These are phyloP conservation scores for Myriosclerotinia curreyana DNA, from an alignment of 2,329 filamentous ascomycete genomes.

Conservation along the genomic window DNA sequence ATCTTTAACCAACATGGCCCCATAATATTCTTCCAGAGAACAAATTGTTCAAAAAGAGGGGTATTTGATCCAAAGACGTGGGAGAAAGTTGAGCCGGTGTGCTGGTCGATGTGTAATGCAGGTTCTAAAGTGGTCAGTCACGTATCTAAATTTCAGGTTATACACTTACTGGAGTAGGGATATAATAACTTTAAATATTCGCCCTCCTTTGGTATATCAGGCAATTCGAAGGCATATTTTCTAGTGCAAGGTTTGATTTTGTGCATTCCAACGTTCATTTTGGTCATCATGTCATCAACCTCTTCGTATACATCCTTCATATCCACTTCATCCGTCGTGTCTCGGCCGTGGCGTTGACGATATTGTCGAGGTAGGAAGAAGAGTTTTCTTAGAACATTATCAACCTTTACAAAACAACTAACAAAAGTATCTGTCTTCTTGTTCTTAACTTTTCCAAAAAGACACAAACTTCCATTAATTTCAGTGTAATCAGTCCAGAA, in stretches of 20 bases:
- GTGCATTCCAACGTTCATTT: conserved; percentile 79
- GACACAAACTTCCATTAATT: conserved; percentile 82
- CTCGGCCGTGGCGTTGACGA: conserved; percentile 59
- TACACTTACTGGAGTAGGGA: conserved; percentile 70
- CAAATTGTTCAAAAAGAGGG: conserved; percentile 93
- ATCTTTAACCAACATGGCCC: conserved; percentile 97
- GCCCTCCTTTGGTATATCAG: conserved; percentile 79
- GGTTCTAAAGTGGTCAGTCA: conserved; percentile 50
- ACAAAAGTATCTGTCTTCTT: conserved; percentile 75
- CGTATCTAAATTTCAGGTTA: background rate
- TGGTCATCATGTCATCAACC: conserved; percentile 84
- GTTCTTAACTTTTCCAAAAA: conserved; percentile 95
- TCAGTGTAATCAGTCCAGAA: conserved; percentile 98
- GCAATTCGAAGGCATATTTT: conserved; percentile 94
- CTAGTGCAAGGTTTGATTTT: conserved; percentile 88
- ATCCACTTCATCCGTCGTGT: conserved; percentile 73
- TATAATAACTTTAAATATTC: conserved; percentile 97
- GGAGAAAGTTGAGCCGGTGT: conserved; percentile 84
- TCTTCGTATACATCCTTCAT: conserved; percentile 91
- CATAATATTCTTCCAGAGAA: conserved; percentile 98
- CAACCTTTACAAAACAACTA: conserved; percentile 93
- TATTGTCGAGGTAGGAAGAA: conserved; percentile 83
- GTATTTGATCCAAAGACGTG: conserved; percentile 93
- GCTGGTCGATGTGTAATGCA: conserved; percentile 61
- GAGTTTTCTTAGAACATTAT: conserved; percentile 89